A percentile compares a stretch with the other conserved stretches of the same genome.
These are phyloP conservation scores for Nannochloropsis oceanica DNA, from an alignment of 108 stramenopile species.

Conservation along the genomic window DNA sequence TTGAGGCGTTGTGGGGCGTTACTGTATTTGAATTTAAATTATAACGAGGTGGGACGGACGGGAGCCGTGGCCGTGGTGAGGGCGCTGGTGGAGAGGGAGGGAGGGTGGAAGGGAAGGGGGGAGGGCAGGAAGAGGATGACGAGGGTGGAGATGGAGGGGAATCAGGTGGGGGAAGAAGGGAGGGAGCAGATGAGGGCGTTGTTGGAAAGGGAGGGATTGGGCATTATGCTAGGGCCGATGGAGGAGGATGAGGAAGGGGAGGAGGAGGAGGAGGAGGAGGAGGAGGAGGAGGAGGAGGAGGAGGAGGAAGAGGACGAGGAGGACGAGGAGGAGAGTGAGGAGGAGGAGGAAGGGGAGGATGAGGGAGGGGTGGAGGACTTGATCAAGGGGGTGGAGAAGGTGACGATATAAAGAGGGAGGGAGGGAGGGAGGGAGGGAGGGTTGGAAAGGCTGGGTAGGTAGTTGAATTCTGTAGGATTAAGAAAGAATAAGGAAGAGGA, in stretches of 20 bases:
- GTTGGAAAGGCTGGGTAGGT: not conserved
- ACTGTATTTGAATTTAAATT: too few relatives aligned
- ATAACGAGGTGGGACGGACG: not conserved
- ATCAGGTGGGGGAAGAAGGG: not conserved
- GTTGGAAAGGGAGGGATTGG: conserved; percentile 1
- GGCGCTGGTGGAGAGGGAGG: not conserved
- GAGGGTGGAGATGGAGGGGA: not conserved
- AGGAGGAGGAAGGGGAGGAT: not conserved
- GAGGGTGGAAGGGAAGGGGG: not conserved
- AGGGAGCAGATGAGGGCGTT: conserved; percentile 9
- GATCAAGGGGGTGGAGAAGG: not conserved
- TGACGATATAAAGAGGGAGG: conserved; percentile 3
- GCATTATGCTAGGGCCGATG: not conserved
- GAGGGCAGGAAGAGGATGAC: not conserved
- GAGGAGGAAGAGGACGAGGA: not conserved
- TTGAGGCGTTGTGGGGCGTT: too few relatives aligned
- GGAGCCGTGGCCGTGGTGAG: not conserved
- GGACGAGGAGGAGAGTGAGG: not conserved
- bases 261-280: not conserved
- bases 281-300: not conserved
- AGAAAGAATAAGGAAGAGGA: not conserved
- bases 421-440: not conserved
- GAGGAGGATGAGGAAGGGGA: not conserved
- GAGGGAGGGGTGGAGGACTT: not conserved
- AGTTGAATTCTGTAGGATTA: not conserved